Evolutionary conservation across 2,329 filamentous ascomycete species (phyloP).

Genomic region (Aspergillus costaricaensis): DNA sequence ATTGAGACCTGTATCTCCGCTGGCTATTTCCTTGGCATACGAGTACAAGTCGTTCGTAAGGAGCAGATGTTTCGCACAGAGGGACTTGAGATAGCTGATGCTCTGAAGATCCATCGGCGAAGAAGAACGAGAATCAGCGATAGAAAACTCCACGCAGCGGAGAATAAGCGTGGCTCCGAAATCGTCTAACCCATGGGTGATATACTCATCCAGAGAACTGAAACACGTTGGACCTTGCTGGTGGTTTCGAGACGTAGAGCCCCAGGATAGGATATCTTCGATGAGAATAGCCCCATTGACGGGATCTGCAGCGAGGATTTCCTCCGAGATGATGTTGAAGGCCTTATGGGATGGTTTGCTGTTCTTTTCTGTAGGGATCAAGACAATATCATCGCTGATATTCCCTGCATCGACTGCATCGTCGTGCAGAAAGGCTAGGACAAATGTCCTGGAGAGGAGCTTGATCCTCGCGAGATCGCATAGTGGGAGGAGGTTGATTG

Average conservation of each 20-base stretch:
- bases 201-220: conserved; percentile 10
- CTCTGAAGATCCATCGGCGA: background rate
- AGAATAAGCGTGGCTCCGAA: conserved; percentile 13
- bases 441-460: conserved; percentile 11
- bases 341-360: background rate
- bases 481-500: conserved; percentile 8
- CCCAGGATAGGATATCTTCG: conserved; percentile 12
- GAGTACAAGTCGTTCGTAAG: conserved; percentile 22
- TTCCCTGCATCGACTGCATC: conserved; percentile 15
- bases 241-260: background rate
- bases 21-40: conserved; percentile 14
- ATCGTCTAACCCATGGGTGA: conserved; percentile 10
- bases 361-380: background rate
- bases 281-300: conserved; percentile 11
- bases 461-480: conserved; percentile 6
- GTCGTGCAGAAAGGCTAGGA: conserved; percentile 18
- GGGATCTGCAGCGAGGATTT: conserved; percentile 9
- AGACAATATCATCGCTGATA: background rate
- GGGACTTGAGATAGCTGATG: background rate
- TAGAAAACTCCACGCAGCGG: conserved; percentile 14
- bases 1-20: conserved; percentile 12
- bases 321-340: conserved; percentile 5
- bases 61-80: conserved; percentile 16
- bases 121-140: background rate
- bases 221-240: background rate